Base-by-base conservation (phyloP, 2,329 filamentous ascomycete species). In the Pseudogymnoascus sp. region DNA sequence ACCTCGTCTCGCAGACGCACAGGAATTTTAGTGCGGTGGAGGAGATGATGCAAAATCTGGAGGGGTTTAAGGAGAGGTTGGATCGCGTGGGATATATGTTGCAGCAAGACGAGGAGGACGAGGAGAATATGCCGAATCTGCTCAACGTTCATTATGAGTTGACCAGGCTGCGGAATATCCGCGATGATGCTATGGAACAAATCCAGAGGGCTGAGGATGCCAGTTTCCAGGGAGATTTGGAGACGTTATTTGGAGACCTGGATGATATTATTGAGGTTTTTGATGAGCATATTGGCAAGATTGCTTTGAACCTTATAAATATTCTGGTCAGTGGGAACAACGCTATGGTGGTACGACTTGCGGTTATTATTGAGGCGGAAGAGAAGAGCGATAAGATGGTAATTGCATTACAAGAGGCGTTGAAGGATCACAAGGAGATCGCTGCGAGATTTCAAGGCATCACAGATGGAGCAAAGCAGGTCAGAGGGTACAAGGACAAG, bases 101-200 rank as follows among this genome's bases (percentile, higher is more conserved):
- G 68, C 79, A 80, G 62, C 84, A 92, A 70, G 93, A 99, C 73
- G 92, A 96, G 70, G 80, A 85, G 64, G 90, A 97, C 73, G 79
- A 85, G 64, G 90, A 95, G 75, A 90, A 89, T 70, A 96, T 97
- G 85, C 90, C 91, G 6, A 97, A 97, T 73, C 76, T 99, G 59
- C 79, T 99, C 41, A 84, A 87, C 38, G 86, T 93, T 60, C 94
- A 99, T 76, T 96, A 93, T 79, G 91, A 93, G 72, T 83, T 99
- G 68, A 97, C 91, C 3, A 86, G 90, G 74, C 78, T 99, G 73
- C 82, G 94, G 64, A 96, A 99, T 73, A 96, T 99, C 65, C 85
- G 92, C 62, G 94, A 97, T 76, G 90, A 96, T 74, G 93, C 94
- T 32, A 92, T 97, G 83, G 91, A 96, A 70, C 94, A 99, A 80